Evolutionary conservation across 768 basidiomycete species (phyloP), one percentile per base, ranked within the genome.

Genomic region (Cystofilobasidium capitatum): DNA sequence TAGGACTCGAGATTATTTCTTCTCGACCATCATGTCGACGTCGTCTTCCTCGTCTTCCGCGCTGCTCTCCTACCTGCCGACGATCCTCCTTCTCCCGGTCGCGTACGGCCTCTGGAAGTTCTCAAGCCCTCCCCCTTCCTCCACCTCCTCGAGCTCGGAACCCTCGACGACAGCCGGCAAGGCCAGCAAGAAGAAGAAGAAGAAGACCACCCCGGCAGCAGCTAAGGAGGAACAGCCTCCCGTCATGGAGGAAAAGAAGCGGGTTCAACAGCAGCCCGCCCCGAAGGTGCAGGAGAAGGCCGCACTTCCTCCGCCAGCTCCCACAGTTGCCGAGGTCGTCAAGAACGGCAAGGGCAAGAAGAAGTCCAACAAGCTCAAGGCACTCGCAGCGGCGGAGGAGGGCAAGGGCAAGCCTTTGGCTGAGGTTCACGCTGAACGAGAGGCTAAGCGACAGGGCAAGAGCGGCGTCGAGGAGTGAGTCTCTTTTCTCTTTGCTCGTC

Each of bases 381-480:
- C 51, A 8, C 51, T 55, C 13, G 51, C 51, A 5, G 29, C 29
- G 17, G 51, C 29, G 29, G 51, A 55, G 47, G 47, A 22, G 3
- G 47, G 47, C 31, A 31, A 33, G 51, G 31, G 51, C 51, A 64
- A 64, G 54, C 63, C 49, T 24, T 31, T 26, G 16, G 63, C 63
- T 0, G 49, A 64, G 51, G 35, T 64, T 4, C 63, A 64, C 49
- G 49, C 49, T 12, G 63, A 64, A 35, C 37, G 54, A 33, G 36
- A 64, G 63, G 63, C 63, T 3, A 64, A 42, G 63, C 49, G 49
- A n/a, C 37, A 26, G 14, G 63, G 63, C 16, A 57, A 40, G 51
- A 64, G 36, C 17, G 63, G 63, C 16, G 63, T 64, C 20, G 63
- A 64, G 40, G 63, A 64, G 63, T 64, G 54, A 54, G 63, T 45